Conservation (phyloP, 352 stramenopile species). For the Pythium volutum region DNA sequence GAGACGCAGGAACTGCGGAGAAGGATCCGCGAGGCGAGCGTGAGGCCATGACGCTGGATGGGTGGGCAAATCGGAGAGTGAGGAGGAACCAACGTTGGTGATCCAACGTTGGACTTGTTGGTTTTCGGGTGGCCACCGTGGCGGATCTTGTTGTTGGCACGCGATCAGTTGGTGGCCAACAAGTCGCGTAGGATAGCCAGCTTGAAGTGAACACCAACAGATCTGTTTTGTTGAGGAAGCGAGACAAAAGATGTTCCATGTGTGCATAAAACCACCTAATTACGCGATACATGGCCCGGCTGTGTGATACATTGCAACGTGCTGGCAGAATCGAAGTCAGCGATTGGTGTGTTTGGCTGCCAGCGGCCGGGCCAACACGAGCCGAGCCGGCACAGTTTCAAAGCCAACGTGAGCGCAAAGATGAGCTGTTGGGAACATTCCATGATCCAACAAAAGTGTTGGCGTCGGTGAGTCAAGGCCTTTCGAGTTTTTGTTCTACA, state of each 20-base stretch:
- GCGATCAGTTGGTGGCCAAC: neutral
- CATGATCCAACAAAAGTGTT: too few relatives aligned
- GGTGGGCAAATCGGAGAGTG: neutral
- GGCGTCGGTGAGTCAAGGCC: too few relatives aligned
- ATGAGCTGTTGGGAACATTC: too few relatives aligned
- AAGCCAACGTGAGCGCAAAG: too few relatives aligned
- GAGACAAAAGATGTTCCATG: neutral
- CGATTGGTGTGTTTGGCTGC: conserved; percentile 1
- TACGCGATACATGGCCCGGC: neutral
- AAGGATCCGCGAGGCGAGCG: conserved; percentile 2
- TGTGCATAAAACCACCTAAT: neutral
- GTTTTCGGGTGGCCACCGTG: too few relatives aligned
- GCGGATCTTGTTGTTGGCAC: neutral
- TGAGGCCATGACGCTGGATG: conserved; percentile 3
- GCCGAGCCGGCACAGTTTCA: too few relatives aligned
- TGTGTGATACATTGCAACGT: neutral
- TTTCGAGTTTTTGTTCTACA: too few relatives aligned
- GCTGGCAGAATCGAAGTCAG: neutral
- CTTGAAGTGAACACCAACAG: neutral
- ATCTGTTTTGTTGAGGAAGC: neutral
- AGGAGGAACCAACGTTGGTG: neutral
- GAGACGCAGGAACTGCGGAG: neutral
- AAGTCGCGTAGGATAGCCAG: neutral
- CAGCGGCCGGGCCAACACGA: too few relatives aligned
- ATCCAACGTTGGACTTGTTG: neutral